Conservation (phyloP, 202 grass and related monocot genomes). For the Bolboschoenoplectus hybrid region DNA sequence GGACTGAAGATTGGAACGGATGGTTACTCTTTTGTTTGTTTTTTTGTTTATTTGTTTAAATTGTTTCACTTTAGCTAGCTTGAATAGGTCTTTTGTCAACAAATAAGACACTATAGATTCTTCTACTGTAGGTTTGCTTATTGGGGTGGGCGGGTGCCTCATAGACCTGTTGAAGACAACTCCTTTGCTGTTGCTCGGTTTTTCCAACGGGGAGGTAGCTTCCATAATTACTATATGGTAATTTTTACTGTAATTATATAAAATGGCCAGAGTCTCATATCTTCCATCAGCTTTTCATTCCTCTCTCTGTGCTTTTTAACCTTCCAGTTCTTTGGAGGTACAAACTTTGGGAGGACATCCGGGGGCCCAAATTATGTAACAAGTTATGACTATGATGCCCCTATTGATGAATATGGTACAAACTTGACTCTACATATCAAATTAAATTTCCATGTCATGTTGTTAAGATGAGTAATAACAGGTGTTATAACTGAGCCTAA, state of each 20-base stretch:
- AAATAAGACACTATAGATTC: slow-evolving; percentile 36
- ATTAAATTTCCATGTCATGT: slow-evolving; percentile 19
- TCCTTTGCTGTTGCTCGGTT: slow-evolving; percentile 98
- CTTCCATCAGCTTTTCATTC: slow-evolving; percentile 11
- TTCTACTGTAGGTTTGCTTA: slow-evolving; percentile 63
- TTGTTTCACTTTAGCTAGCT: slow-evolving; percentile 22
- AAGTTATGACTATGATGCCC: slow-evolving; percentile 63
- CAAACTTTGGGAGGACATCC: slow-evolving; percentile 58
- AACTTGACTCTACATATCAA: slow-evolving; percentile 23
- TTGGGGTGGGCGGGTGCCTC: slow-evolving; percentile 77
- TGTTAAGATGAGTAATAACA: slow-evolving; percentile 36
- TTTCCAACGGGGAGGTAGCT: slow-evolving; percentile 91
- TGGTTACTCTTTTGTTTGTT: slow-evolving; percentile 60
- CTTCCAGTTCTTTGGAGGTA: slow-evolving; percentile 57
- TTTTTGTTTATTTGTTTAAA: slow-evolving; percentile 17
- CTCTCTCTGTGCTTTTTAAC: slow-evolving; percentile 21
- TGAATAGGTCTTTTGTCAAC: slow-evolving; percentile 32
- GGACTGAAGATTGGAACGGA: slow-evolving; percentile 99
- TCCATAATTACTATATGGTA: slow-evolving; percentile 99
- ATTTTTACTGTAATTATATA: slow-evolving; percentile 35
- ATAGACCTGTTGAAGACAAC: slow-evolving; percentile 86
- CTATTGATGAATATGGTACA: slow-evolving; percentile 61
- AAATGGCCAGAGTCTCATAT: slow-evolving; percentile 25
- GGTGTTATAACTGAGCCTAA: slow-evolving; percentile 54
- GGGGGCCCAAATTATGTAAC: slow-evolving; percentile 55